Evolutionary conservation across 495 filamentous ascomycete species (phyloP).

Genomic region (Recurvomyces mirabilis): DNA sequence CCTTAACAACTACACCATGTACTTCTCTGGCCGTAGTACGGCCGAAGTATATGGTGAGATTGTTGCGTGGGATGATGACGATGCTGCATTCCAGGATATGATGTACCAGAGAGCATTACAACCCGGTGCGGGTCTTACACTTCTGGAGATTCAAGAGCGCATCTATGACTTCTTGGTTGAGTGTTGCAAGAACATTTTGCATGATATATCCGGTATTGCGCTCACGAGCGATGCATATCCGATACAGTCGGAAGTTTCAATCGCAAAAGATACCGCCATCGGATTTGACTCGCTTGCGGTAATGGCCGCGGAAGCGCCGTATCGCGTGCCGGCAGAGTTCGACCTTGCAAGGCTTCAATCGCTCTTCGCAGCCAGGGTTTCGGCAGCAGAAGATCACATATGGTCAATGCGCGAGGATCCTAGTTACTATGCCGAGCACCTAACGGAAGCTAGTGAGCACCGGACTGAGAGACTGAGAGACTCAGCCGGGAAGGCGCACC

Average conservation of each 20-base stretch:
- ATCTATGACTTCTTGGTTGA: conserved; percentile 36
- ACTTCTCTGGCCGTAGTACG: conserved; percentile 30
- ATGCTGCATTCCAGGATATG: not conserved
- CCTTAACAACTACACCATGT: conserved; percentile 31
- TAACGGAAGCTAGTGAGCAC: conserved; percentile 31
- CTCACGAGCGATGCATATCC: not conserved
- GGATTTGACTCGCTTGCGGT: not conserved
- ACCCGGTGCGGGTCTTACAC: conserved; percentile 21
- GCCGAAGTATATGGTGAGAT: conserved; percentile 37
- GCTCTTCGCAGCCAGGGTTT: conserved; percentile 31
- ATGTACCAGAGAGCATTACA: not conserved
- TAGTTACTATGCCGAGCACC: conserved; percentile 35
- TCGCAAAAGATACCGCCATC: no score
- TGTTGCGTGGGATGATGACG: conserved; percentile 12
- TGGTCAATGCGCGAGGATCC: conserved; percentile 47
- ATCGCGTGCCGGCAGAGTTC: conserved; percentile 32
- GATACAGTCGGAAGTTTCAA: not conserved
- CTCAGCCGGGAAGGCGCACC: not conserved
- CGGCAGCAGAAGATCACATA: conserved; percentile 39
- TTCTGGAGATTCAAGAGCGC: conserved; percentile 38
- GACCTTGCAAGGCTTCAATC: conserved; percentile 34
- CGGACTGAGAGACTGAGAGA: not conserved
- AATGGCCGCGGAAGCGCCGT: conserved; percentile 33
- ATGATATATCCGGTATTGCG: conserved; percentile 28
- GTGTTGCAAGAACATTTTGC: conserved; percentile 34